A percentile compares a stretch with the other conserved stretches of the same genome.
phyloP scores from a whole-genome alignment of 768 basidiomycete species.

The Rhizopogon roseolus region DNA sequence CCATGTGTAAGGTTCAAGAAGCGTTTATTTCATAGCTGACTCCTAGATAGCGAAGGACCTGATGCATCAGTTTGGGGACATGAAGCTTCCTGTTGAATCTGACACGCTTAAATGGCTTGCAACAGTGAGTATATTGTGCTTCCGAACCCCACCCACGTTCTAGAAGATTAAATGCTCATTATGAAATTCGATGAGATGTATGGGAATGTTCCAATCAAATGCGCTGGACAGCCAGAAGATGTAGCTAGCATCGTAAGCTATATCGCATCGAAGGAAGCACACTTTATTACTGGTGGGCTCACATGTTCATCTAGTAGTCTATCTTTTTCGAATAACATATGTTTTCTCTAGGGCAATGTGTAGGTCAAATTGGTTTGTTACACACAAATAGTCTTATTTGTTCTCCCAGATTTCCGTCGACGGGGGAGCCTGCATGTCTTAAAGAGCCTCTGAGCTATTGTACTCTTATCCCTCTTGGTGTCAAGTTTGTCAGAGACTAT shows the following conservation, averaged over 20 bases:
- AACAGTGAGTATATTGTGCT: constrained; percentile 11
- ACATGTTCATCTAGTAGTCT: background rate
- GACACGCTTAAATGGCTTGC: constrained; percentile 15
- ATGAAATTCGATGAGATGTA: constrained; percentile 7
- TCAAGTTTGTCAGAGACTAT: too few species aligned
- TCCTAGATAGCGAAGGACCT: background rate
- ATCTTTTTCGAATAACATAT: background rate
- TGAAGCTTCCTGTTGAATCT: background rate
- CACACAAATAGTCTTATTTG: background rate
- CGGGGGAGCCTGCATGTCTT: constrained; percentile 5
- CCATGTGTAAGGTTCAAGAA: constrained; percentile 7
- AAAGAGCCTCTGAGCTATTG: background rate
- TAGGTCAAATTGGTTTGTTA: background rate
- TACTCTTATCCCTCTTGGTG: background rate
- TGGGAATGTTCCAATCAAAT: constrained; percentile 8
- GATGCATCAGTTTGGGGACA: constrained; percentile 9
- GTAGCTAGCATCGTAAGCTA: constrained; percentile 30
- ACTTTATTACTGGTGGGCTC: constrained; percentile 28
- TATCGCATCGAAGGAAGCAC: constrained; percentile 28
- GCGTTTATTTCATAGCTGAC: background rate
- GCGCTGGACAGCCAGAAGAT: constrained; percentile 24
- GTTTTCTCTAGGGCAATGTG: constrained; percentile 8
- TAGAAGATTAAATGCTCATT: background rate
- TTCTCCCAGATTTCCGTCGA: constrained; percentile 3
- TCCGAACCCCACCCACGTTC: background rate